phyloP scores from a whole-genome alignment of 2,329 filamentous ascomycete genomes.

The Fusarium avenaceum region DNA sequence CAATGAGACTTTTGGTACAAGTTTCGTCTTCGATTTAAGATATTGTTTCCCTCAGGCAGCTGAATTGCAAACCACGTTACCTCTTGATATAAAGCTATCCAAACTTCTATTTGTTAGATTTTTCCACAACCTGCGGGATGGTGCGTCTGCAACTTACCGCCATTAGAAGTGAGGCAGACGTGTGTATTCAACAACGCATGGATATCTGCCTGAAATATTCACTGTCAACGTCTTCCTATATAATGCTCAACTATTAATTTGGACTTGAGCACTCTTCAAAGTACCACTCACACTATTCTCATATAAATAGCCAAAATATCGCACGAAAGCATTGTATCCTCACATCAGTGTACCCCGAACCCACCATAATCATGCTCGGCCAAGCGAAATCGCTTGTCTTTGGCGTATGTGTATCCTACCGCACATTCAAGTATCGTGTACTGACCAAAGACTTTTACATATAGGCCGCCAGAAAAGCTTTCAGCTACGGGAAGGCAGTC shows the following conservation, averaged over 20 bases:
- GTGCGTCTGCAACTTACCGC: background rate
- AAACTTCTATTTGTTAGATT: background rate
- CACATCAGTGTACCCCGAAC: background rate
- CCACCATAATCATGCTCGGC: background rate
- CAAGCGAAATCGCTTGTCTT: background rate
- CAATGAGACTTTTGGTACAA: too few species aligned
- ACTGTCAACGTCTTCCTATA: background rate
- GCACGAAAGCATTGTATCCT: background rate
- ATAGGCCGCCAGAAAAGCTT: background rate
- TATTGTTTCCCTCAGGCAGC: too few species aligned
- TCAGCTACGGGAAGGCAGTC: background rate
- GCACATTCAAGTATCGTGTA: background rate
- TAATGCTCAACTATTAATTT: background rate
- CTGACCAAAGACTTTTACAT: background rate
- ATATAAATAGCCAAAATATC: background rate
- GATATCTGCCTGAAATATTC: background rate
- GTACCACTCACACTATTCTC: background rate
- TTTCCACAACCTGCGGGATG: background rate
- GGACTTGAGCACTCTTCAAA: background rate
- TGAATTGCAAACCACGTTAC: background rate
- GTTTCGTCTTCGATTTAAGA: too few species aligned
- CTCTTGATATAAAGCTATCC: background rate
- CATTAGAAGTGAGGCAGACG: background rate
- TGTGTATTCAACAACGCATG: background rate
- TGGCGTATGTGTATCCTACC: background rate